Evolutionary conservation across 805 yeast genomes (phyloP), one percentile per base, ranked within the genome.

Genomic region (Spathaspora sp.): DNA sequence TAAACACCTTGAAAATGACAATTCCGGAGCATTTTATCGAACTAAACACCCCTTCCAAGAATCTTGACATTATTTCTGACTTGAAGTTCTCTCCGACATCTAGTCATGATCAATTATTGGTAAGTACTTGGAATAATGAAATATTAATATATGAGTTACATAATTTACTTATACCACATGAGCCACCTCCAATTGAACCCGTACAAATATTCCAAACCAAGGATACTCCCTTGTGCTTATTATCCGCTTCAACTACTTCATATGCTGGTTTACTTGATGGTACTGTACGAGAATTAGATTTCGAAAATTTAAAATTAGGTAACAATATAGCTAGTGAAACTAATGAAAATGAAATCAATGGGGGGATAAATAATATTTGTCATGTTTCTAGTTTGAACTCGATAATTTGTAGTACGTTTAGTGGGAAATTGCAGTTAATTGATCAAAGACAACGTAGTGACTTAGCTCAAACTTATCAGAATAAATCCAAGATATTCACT

Each of bases 391-490:
- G 68, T 7, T 23, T 42, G 17, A 61, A 69, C 16, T 55, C 68
- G 1, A 49, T 86, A 2, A 64, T 83, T 1, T 72, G 83, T 2
- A 86, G 86, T 0, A 79, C 89, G 0, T 85, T 90, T 84, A 86
- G 83, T 60, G 80, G 79, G 3, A 53, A 71, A 0, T 49, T 87
- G 8, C 77, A 71, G 50, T 63, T 77, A 16, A 63, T 78, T 7
- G 89, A 86, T 61, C 61, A 70, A 1, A 55, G 73, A 50, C 43
- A 45, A 14, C 26, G 26, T 23, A 45, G 51, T 16, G 51, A 42
- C 11, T 56, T 60, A 8, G 49, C 59, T 5, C 23, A 39, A 11
- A 28, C 43, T 1, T 28, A 20, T 19, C 46, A 47, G 20, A 19
- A 17, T 11, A 38, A 31, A 7, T 2, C 39, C n/a, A 28, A 85